Evolutionary conservation across 1,284 basidiomycete genomes (phyloP), one percentile per base, ranked within the genome.

Genomic region (Papiliotrema flavescens): DNA sequence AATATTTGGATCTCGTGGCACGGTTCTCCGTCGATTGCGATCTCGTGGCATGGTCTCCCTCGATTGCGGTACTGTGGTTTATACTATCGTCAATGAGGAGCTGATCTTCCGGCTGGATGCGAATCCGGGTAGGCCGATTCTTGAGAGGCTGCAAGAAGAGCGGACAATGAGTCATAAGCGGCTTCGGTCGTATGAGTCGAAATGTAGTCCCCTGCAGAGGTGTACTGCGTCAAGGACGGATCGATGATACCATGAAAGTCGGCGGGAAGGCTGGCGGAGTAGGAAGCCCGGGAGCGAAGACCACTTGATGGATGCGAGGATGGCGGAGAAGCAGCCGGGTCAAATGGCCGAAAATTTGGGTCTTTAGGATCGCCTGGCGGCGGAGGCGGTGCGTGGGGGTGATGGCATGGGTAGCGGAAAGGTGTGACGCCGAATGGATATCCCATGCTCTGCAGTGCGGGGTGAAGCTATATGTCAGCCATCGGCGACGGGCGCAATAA

Each of bases 351-450:
- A 47, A 70, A 69, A 11, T 51, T 52, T n/a, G 64, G 63, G 41
- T 66, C 49, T 24, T 57, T 48, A 2, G 64, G 63, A 55, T 72
- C 61, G 1, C 65, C 66, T 5, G 67, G 65, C 2, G 65, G 60
- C 9, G 68, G 68, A 28, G 59, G 55, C 2, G 66, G 64, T 1
- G 52, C 47, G 14, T 60, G 52, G 8, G 61, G 68, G 11, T 48
- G 59, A 20, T 62, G 58, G 48, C 70, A 72, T 22, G 63, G 59
- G 47, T 66, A 70, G 1, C 70, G 64, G 45, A 64, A 72, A 2
- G 70, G 68, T 37, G 65, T 67, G 6, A 70, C 41, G 44, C 68
- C 68, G 40, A 61, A 63, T 0, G 70, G 70, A 48, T 71, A 71
- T 3, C 46, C 46, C 24, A 20, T 13, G 20, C 44, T 26, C 28